phyloP scores from a whole-genome alignment of 345 rosid genomes.

The Boechera divaricarpa region DNA sequence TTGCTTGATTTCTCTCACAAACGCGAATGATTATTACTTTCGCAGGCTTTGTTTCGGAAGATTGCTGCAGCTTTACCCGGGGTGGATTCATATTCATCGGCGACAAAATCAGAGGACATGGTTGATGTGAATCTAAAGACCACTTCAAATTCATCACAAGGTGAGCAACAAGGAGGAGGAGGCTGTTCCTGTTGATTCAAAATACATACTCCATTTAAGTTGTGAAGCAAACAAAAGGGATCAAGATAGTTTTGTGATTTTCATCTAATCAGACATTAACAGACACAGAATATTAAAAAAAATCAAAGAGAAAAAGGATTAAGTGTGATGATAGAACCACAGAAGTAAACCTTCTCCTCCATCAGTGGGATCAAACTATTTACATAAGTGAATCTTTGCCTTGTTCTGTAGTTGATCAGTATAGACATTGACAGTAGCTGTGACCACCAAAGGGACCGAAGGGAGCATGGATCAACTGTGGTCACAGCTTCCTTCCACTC shows the following conservation, averaged over 20 bases:
- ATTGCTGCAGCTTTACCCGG: slow-evolving; percentile 95
- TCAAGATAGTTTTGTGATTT: slow-evolving; percentile 22
- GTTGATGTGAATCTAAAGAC: slow-evolving; percentile 93
- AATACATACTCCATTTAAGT: not conserved
- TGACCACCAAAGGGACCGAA: not conserved
- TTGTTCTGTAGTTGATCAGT: not conserved
- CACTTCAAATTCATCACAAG: slow-evolving; percentile 67
- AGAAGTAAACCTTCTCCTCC: not conserved
- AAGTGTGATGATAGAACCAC: no score
- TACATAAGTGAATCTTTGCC: not conserved
- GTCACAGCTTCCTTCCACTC: slow-evolving; percentile 47
- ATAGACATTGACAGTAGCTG: slow-evolving; percentile 2
- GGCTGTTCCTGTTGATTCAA: slow-evolving; percentile 77
- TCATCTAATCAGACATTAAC: not conserved
- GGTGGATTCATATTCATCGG: slow-evolving; percentile 78
- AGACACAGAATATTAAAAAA: not conserved
- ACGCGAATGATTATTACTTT: not conserved
- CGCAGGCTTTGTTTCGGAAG: slow-evolving; percentile 91
- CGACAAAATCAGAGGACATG: slow-evolving; percentile 91
- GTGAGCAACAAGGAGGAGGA: slow-evolving; percentile 71
- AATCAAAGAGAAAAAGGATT: not conserved
- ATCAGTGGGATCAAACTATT: not conserved
- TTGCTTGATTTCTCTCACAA: slow-evolving; percentile 8
- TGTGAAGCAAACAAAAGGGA: slow-evolving; percentile 20
- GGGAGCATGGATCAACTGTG: not conserved